Evolutionary conservation across 192 early-diverging fungal species (phyloP), one percentile per base, ranked within the genome.

Genomic region (Thamnidium elegans): DNA sequence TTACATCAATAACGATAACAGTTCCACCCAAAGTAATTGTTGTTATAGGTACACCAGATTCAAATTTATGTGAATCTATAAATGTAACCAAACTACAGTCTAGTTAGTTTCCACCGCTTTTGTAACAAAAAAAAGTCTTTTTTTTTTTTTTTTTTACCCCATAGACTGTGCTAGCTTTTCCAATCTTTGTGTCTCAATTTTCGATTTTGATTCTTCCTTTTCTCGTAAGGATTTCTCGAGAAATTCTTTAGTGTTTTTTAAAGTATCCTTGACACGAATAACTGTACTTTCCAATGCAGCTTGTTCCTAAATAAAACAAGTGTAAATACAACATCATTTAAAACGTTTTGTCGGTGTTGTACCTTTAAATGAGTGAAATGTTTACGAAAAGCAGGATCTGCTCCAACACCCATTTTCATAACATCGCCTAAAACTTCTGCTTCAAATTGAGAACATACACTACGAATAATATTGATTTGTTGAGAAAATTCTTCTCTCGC

Each of bases 371-470:
- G 69, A 20, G 48, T 75, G 21, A 70, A 70, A 50, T 75, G 69
- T 54, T 70, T 75, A 10, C 69, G 58, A 60, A 75, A 70, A 9
- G 65, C 61, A 13, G 68, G 65, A 58, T 75, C 74, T 6, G 74
- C 69, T 9, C 68, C 68, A 11, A 50, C 26, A 2, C 73, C 67
- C 44, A 72, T 67, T 43, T 72, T 72, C 58, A 69, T 67, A 7
- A 70, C 62, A 63, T 75, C 74, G 2, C 68, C 65, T 20, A 68
- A 53, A 0, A 75, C 74, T 52, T 75, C 74, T 1, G 51, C 64
- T 34, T 75, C 74, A 58, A 75, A 75, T 34, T 75, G 74, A 3
- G 69, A 70, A 43, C 74, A 75, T n/a, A 70, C 55, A 3, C 65
- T 52, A 23, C 74, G 69, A 15, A 75, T 62, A 14, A 51, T 20